Conservation (phyloP, 73 alveolate species). For the Paramecium sexaurelia region DNA sequence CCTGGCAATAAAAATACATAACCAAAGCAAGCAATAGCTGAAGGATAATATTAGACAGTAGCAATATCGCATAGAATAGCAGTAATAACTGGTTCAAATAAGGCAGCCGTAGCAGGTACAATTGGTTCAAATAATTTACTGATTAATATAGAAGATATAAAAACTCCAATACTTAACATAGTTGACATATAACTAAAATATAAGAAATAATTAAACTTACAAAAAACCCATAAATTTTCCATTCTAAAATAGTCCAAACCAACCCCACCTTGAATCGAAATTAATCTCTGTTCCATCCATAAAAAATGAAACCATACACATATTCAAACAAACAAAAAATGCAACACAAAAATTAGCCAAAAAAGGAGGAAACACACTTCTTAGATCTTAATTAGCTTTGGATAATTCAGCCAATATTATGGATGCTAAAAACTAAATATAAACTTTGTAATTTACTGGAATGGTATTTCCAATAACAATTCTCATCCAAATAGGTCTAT, state of each 20-base stretch:
- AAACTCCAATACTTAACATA: conserved; percentile 55
- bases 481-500: conserved; percentile 57
- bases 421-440: neutral
- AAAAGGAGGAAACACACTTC: conserved; percentile 58
- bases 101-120: conserved; percentile 61
- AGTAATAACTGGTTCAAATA: conserved; percentile 59
- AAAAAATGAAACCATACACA: conserved; percentile 54
- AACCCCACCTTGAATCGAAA: conserved; percentile 63
- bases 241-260: conserved; percentile 52
- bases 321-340: conserved; percentile 37
- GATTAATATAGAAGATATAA: conserved; percentile 46
- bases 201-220: neutral
- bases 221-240: conserved; percentile 59
- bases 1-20: neutral
- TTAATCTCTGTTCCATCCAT: conserved; percentile 38
- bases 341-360: neutral
- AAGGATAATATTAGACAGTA: conserved; percentile 36
- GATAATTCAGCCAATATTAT: neutral
- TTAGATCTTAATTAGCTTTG: conserved; percentile 27
- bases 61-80: conserved; percentile 41
- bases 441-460: neutral
- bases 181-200: conserved; percentile 37
- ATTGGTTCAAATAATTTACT: conserved; percentile 60
- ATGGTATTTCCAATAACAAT: conserved; percentile 57
- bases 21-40: conserved; percentile 63